Base-by-base conservation (phyloP, 1,284 basidiomycete genomes). In the Thelephora terrestris region DNA sequence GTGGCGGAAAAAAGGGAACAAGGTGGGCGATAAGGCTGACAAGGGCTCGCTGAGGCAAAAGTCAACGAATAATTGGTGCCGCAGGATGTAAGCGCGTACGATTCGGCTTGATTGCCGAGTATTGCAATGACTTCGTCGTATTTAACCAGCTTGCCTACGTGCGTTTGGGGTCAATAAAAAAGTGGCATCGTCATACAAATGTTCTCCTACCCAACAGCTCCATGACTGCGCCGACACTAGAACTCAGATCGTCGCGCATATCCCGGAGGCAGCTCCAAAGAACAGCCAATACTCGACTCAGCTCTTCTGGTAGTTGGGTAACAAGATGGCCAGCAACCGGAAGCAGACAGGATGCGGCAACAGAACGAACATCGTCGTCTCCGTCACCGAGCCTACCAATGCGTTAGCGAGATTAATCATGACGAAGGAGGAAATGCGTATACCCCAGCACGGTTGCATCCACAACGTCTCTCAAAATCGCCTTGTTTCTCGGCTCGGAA, bases 1-100 rank as follows among this genome's bases (percentile, higher is more conserved):
- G 66, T 99, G 96, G 10, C 96, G 87, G 71, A 99, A 95, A 74
- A 96, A 99, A 2, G 94, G 91, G 66, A 92, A 99, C 16, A 97
- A 71, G 0, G 85, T 89, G 2, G 91, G 87, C 14, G 96, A 89
- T 44, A 98, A 78, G 1, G 74, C 75, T 12, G 81, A 76, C 32
- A 97, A 74, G 5, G 88, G 83, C 51, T 81, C 70, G n/a, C 87
- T 91, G 48, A n/a, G 25, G 23, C 39, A 48, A 47, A 36, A 45
- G n/a, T 51, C 49, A 48, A 48, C 16, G 39, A 53, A 43, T 21
- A 24, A 18, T 35, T 14, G 27, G 24, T 35, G 14, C 32, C 0
- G 37, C 46, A 21, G 17, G 40, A 42, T 27, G 17, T 37, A 43
- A 50, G 2, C 18, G 75, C 85, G 50, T 62, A 91, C 86, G 82